A percentile compares a stretch with the other conserved stretches of the same genome.
Conservation (phyloP, 257 asterid species). For the Salvia splendens region DNA sequence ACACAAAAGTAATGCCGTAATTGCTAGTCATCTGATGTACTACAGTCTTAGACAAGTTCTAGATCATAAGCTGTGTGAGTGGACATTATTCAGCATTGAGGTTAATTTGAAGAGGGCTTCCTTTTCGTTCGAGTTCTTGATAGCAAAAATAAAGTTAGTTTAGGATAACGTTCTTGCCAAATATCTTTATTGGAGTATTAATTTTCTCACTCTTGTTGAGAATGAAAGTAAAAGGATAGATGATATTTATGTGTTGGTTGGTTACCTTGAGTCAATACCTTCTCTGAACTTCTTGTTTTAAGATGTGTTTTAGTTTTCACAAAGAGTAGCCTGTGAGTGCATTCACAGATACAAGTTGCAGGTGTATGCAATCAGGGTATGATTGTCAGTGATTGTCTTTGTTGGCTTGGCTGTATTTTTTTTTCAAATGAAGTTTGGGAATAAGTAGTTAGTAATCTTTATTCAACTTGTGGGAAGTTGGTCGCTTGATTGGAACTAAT, state of each 20-base stretch:
- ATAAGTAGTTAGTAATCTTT: neutral
- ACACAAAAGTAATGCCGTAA: neutral
- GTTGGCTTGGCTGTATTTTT: neutral
- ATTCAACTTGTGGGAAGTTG: neutral
- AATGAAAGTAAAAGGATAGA: neutral
- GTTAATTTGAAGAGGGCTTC: neutral
- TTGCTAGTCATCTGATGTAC: neutral
- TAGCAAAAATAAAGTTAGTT: too few species aligned
- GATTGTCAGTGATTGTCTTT: neutral
- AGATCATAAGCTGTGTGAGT: neutral
- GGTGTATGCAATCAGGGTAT: constrained; percentile 6
- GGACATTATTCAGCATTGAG: neutral
- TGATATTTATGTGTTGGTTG: neutral
- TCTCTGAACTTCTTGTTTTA: neutral
- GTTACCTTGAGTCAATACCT: too few species aligned
- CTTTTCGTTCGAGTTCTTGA: constrained; percentile 10
- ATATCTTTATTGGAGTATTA: constrained; percentile 8
- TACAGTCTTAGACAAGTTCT: neutral
- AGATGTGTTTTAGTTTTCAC: neutral
- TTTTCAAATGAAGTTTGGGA: neutral
- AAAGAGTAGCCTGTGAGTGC: constrained; percentile 3
- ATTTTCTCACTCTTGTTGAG: neutral
- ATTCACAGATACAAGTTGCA: neutral
- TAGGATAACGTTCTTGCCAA: constrained; percentile 8
- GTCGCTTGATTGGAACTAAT: neutral